Evolutionary conservation across 169 alveolate genomes (phyloP).

Genomic region (Eimeria mitis): DNA sequence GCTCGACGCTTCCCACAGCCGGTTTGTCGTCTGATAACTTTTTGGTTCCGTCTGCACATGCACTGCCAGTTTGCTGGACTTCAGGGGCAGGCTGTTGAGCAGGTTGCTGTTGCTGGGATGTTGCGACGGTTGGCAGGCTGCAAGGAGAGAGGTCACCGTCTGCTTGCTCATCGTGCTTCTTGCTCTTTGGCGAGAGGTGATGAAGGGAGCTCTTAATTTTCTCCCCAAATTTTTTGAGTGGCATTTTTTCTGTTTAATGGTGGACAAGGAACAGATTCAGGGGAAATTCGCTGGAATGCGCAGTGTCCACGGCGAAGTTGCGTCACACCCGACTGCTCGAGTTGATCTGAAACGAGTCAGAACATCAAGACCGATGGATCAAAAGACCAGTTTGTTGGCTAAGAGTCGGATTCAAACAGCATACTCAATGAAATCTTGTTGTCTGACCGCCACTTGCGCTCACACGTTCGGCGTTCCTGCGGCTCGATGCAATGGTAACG

Average conservation of each 20-base stretch:
- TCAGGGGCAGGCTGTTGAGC: conserved; percentile 6
- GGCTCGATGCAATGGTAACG: conserved; percentile 11
- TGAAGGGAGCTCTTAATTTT: conserved; percentile 56
- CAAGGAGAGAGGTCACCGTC: conserved; percentile 73
- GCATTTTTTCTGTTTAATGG: background rate
- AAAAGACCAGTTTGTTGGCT: background rate
- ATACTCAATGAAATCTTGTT: background rate
- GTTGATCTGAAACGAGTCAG: conserved; percentile 9
- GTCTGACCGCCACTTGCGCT: background rate
- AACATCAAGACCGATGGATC: background rate
- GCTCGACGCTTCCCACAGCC: background rate
- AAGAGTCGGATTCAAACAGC: background rate
- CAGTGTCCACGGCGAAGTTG: background rate
- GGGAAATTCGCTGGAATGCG: background rate
- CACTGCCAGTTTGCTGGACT: background rate
- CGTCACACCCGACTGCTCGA: background rate
- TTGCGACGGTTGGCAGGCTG: conserved; percentile 43
- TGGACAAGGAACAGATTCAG: background rate
- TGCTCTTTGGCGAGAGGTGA: conserved; percentile 68
- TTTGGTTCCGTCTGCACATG: background rate
- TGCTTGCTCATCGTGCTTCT: conserved; percentile 34
- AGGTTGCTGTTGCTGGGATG: conserved; percentile 57
- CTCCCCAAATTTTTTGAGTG: conserved; percentile 58
- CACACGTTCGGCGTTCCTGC: background rate
- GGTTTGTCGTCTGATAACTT: background rate